Base-by-base conservation (phyloP, 257 asterid genomes). In the Solanum corneliomulleri region DNA sequence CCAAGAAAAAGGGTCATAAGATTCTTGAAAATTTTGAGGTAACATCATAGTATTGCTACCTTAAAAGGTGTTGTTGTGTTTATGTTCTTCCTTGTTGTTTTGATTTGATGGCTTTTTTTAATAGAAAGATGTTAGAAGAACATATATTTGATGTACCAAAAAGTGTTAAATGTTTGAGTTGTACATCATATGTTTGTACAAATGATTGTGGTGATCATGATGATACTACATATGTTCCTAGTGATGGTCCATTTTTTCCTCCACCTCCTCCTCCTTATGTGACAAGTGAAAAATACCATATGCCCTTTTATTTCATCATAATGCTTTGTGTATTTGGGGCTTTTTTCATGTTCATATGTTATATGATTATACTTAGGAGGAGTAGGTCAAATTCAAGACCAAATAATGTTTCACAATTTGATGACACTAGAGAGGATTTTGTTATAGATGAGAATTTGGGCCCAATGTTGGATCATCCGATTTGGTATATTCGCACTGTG, bases 401-500 rank as follows among this genome's bases (percentile, higher is more conserved):
- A 64, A 20, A 47, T 29, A n/a, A 47, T 29, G 8, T 49, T 5
- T n/a, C 58, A 9, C 33, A 88, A 7, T 75, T 81, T 37, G 88
- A 49, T 45, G 86, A 20, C 77, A 77, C 39, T 7, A 31, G 89
- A 69, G 92, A 89, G 44, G 94, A 84, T 37, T 87, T 90, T 23
- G 23, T 88, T 9, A 39, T 74, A 5, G 93, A 91, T 86, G 94
- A 90, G 85, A 82, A 90, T 86, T 93, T 89, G 3, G 93, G 93
- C 39, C 91, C 92, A 10, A 56, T 83, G 14, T 37, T 90, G 86
- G 95, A 93, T 81, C 93, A 94, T 83, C 98, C 92, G 85, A 88
- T 93, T 70, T 94, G 98, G 98, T 87, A 90, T 64, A 95, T 95
- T 14, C 92, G 92, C 10, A 94, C 96, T 0, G 89, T 91, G 4